Percentiles rank a stretch among this genome's conserved stretches.
These are phyloP conservation scores for Escallonia rubra DNA, from an alignment of 129 eudicot genomes.

Conservation along the genomic window DNA sequence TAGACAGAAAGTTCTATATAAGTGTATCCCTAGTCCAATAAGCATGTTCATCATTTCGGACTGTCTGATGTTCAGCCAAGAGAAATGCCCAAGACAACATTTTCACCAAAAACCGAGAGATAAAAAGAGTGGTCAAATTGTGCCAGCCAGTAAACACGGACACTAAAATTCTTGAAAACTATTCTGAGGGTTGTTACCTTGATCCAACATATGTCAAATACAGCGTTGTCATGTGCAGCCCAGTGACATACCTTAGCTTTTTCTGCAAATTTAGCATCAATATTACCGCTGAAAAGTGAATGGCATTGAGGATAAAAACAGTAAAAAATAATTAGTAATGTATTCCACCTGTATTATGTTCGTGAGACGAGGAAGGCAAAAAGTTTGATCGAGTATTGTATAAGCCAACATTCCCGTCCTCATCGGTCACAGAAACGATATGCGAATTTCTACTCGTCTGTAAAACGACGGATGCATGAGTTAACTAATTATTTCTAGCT, in stretches of 20 bases:
- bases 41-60: too few species aligned
- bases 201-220: slow-evolving; percentile 87
- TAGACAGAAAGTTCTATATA: too few species aligned
- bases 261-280: slow-evolving; percentile 27
- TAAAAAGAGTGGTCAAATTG: not conserved
- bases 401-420: slow-evolving; percentile 62
- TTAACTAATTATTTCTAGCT: not conserved
- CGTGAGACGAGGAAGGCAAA: slow-evolving; percentile 28
- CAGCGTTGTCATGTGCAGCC: slow-evolving; percentile 87
- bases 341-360: slow-evolving; percentile 58
- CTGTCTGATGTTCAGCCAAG: too few species aligned
- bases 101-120: too few species aligned
- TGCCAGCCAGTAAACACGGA: not conserved
- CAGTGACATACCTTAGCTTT: slow-evolving; percentile 63
- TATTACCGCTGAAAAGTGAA: not conserved
- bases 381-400: slow-evolving; percentile 48
- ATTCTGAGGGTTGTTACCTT: slow-evolving; percentile 36
- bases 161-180: not conserved
- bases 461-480: not conserved
- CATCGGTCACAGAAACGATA: slow-evolving; percentile 73
- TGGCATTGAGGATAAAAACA: not conserved
- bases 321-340: not conserved
- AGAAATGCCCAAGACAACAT: too few species aligned
- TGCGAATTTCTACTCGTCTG: slow-evolving; percentile 71
- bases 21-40: too few species aligned